These are phyloP conservation scores for Saccharomyces hybrid DNA, from an alignment of 1,139 yeast genomes.

Conservation along the genomic window DNA sequence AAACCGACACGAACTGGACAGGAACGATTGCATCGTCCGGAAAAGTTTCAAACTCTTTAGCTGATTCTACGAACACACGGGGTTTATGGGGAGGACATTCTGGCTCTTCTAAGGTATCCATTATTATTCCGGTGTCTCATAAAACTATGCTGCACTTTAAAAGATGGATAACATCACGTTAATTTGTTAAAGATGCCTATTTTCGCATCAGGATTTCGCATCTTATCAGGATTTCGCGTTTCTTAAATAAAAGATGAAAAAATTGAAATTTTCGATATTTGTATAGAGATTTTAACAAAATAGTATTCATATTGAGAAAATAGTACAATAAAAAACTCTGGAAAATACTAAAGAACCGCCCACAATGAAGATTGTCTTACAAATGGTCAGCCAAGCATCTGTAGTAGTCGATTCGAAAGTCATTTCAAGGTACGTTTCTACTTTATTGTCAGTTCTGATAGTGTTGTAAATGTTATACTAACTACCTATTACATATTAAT, in stretches of 20 bases:
- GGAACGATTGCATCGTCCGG: conserved; percentile 2
- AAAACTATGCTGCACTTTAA: too few relatives aligned
- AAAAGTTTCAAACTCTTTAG: conserved; percentile 4
- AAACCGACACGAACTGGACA: conserved; percentile 18
- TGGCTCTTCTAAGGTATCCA: neutral
- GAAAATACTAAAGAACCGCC: neutral
- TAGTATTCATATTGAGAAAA: too few relatives aligned
- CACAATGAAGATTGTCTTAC: conserved; percentile 78
- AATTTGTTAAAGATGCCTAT: neutral
- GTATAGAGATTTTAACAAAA: too few relatives aligned
- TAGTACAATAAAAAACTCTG: neutral
- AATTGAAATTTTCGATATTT: neutral
- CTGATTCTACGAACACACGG: neutral
- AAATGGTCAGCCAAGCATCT: conserved; percentile 77
- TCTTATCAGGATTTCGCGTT: neutral
- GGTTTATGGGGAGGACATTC: neutral
- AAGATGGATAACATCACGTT: too few relatives aligned
- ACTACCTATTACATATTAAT: neutral
- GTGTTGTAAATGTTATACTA: conserved; percentile 1
- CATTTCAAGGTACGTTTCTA: conserved; percentile 53
- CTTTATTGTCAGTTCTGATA: neutral
- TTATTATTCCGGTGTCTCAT: neutral
- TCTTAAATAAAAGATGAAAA: neutral
- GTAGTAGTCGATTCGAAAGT: conserved; percentile 68
- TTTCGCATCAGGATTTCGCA: neutral